These are phyloP conservation scores for Salinomyces thailandicus DNA, from an alignment of 2,329 filamentous ascomycete species.

Conservation along the genomic window DNA sequence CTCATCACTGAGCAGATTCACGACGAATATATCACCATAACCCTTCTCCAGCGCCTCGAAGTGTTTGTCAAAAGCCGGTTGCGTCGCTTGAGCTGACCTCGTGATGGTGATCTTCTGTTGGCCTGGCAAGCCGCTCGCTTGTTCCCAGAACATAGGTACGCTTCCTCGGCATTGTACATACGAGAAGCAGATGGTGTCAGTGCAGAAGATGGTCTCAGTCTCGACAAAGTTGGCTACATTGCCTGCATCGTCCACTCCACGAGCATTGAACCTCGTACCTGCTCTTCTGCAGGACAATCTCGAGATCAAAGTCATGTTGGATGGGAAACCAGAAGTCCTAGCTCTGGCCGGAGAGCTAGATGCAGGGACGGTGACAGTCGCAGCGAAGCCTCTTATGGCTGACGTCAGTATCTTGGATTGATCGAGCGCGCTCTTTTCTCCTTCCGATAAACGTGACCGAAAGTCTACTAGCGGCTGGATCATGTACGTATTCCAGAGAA, in stretches of 20 bases:
- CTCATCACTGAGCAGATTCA: constrained; percentile 85
- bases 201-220: constrained; percentile 84
- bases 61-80: constrained; percentile 91
- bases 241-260: constrained; percentile 93
- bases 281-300: constrained; percentile 82
- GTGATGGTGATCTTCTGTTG: constrained; percentile 93
- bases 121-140: constrained; percentile 74
- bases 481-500: constrained; percentile 98
- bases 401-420: constrained; percentile 79
- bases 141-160: constrained; percentile 95
- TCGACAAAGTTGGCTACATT: constrained; percentile 99
- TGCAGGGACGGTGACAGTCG: constrained; percentile 75
- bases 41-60: constrained; percentile 75
- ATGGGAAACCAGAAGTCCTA: constrained; percentile 60
- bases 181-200: constrained; percentile 72
- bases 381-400: constrained; percentile 85
- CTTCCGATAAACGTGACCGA: constrained; percentile 63
- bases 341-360: constrained; percentile 59
- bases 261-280: constrained; percentile 91
- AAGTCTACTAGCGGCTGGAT: constrained; percentile 87
- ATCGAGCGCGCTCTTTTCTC: constrained; percentile 72
- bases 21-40: constrained; percentile 84
- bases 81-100: constrained; percentile 76
- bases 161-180: constrained; percentile 89
- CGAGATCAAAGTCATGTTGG: constrained; percentile 80